These are phyloP conservation scores for Hypholoma sublateritium DNA, from an alignment of 768 basidiomycete species.

Conservation along the genomic window DNA sequence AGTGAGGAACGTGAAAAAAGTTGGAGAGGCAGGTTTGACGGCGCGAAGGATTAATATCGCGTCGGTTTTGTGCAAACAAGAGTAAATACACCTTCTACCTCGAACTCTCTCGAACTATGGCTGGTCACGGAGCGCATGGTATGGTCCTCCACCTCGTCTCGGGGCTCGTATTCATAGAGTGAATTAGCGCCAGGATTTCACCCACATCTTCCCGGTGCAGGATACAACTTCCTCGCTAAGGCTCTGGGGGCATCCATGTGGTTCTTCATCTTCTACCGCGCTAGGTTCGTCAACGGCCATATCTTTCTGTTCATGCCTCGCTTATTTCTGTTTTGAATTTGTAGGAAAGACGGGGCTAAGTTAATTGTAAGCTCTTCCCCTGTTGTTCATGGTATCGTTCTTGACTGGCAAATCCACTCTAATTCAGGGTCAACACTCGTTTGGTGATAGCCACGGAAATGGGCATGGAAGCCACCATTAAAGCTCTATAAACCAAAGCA, in stretches of 20 bases:
- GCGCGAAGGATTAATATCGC: constrained; percentile 18
- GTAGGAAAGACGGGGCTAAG: constrained; percentile 76
- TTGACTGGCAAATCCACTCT: neutral
- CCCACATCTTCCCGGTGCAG: constrained; percentile 80
- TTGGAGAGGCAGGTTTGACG: constrained; percentile 9
- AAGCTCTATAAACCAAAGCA: constrained; percentile 12
- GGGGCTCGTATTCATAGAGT: neutral
- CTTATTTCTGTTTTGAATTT: neutral
- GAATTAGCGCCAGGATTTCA: constrained; percentile 73
- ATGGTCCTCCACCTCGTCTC: constrained; percentile 11
- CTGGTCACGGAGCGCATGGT: constrained; percentile 36
- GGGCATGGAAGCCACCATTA: constrained; percentile 39
- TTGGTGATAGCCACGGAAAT: constrained; percentile 30
- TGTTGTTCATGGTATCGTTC: neutral
- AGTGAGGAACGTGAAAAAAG: constrained; percentile 10
- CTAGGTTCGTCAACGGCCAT: constrained; percentile 57
- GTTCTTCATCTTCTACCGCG: constrained; percentile 98
- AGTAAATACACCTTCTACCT: constrained; percentile 29
- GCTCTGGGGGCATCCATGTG: constrained; percentile 92
- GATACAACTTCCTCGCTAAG: constrained; percentile 78
- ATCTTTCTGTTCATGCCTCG: constrained; percentile 1
- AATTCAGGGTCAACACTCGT: constrained; percentile 52
- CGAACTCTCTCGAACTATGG: constrained; percentile 33
- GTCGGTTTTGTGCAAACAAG: constrained; percentile 28
- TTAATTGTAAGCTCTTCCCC: constrained; percentile 50